phyloP scores from a whole-genome alignment of 2,329 filamentous ascomycete genomes.

The Penicillium glabrum region DNA sequence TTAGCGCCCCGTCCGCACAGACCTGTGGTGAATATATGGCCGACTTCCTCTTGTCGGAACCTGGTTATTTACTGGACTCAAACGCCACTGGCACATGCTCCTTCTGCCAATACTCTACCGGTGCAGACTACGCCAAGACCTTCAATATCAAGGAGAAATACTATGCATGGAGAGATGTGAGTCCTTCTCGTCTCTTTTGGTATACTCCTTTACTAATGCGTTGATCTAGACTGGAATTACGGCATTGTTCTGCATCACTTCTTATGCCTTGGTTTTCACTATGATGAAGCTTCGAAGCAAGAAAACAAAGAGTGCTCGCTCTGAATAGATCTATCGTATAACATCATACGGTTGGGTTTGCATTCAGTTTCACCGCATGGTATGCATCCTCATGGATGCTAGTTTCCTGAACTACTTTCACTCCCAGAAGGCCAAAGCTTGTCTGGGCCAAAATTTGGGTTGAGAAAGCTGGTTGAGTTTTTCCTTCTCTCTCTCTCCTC shows the following conservation, averaged over 20 bases:
- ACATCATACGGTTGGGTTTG: neutral
- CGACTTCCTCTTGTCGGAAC: slow-evolving; percentile 26
- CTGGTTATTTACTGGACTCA: slow-evolving; percentile 32
- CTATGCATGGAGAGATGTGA: slow-evolving; percentile 40
- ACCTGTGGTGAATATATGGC: slow-evolving; percentile 38
- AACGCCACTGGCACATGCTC: slow-evolving; percentile 28
- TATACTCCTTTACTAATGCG: neutral
- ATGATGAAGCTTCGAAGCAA: slow-evolving; percentile 53
- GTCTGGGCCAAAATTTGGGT: neutral
- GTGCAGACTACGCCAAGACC: slow-evolving; percentile 35
- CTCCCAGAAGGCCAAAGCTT: neutral
- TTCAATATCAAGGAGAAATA: slow-evolving; percentile 36
- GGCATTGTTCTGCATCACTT: slow-evolving; percentile 44
- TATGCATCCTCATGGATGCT: neutral
- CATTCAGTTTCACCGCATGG: neutral
- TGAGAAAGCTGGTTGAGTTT: neutral
- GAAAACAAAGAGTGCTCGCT: slow-evolving; percentile 46
- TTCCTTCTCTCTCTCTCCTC: neutral
- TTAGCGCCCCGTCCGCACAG: slow-evolving; percentile 28
- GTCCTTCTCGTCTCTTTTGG: slow-evolving; percentile 1
- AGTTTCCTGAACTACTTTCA: neutral
- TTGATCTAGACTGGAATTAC: slow-evolving; percentile 39
- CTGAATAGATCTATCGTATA: slow-evolving; percentile 18
- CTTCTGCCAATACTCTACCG: slow-evolving; percentile 33
- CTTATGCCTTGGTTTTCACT: slow-evolving; percentile 46